Evolutionary conservation across 2,329 filamentous ascomycete species (phyloP), one percentile per base, ranked within the genome.

Genomic region (Calcarisporium arbuscula): DNA sequence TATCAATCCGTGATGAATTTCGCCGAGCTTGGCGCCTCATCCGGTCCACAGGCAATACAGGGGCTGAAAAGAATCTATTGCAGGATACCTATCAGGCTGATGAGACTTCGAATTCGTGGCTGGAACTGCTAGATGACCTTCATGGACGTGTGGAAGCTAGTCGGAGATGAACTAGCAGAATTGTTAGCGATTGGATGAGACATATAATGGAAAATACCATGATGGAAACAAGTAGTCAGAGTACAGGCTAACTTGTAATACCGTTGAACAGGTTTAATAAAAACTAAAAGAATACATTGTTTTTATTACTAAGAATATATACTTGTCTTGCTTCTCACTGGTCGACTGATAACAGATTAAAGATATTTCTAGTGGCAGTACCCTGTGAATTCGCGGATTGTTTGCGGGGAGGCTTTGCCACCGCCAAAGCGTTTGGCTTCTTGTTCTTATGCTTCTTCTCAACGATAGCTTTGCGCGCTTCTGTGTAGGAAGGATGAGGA

Each of bases 1-100:
- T 85, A 2, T 74, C 81, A 1, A 92, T 94, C 40, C 71, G 85
- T 26, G 82, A 92, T 48, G 87, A 95, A 58, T 92, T 94, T 51
- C 73, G 85, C 14, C 74, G 87, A 15, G 86, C 85, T 4, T 85
- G 84, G 75, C 67, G 74, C 22, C 82, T 94, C 38, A 76, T 89
- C 42, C 68, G 64, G 43, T 58, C 58, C 6, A 60, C 73, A 3
- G 71, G 76, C 5, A 65, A 61, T 28, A 57, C 49, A 3, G 45
- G 39, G 5, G 38, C 42, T 6, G 49, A 56, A 6, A 72, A 80
- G 42, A 49, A 74, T 34, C 49, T 85, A 51, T 46, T 77, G 42
- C 51, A 76, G 43, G 62, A 82, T 56, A 48, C 68, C 44, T 54
- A 71, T 17, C 47, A 53, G 9, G 33, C 41, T 8, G 42, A 48